These are phyloP conservation scores for Fusarium penzigii DNA, from an alignment of 2,329 filamentous ascomycete species.

Conservation along the genomic window DNA sequence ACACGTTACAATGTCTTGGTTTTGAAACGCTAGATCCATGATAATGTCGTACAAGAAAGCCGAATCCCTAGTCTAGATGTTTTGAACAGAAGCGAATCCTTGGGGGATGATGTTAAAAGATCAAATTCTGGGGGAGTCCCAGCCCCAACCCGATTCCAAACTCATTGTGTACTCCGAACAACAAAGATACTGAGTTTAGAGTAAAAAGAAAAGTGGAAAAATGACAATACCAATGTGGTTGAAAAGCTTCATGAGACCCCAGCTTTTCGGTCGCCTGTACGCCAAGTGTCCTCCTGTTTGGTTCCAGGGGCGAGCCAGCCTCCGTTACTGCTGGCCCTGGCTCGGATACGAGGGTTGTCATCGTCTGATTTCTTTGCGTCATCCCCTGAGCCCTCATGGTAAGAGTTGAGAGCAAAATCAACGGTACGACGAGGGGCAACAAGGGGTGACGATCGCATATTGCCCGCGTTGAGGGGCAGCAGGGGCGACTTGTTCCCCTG, in stretches of 20 bases:
- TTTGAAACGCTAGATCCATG: slow-evolving; percentile 21
- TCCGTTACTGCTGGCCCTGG: slow-evolving; percentile 39
- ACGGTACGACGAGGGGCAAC: slow-evolving; percentile 24
- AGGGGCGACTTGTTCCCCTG: slow-evolving; percentile 47
- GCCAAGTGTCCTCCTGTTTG: slow-evolving; percentile 85
- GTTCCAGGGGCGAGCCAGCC: slow-evolving; percentile 79
- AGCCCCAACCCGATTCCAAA: slow-evolving; percentile 2
- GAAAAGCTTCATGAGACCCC: slow-evolving; percentile 23
- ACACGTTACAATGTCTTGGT: slow-evolving; percentile 3
- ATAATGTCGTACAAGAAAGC: slow-evolving; percentile 18
- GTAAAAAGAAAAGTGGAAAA: slow-evolving; percentile 2
- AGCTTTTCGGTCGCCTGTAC: slow-evolving; percentile 37
- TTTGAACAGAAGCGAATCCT: slow-evolving; percentile 5
- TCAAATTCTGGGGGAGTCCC: not conserved
- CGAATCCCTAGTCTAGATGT: slow-evolving; percentile 15
- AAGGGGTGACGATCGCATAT: slow-evolving; percentile 20
- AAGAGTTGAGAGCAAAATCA: slow-evolving; percentile 39
- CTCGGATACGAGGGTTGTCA: slow-evolving; percentile 41
- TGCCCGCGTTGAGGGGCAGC: slow-evolving; percentile 62
- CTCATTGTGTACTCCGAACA: not conserved
- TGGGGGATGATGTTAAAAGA: not conserved
- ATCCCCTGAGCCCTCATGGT: slow-evolving; percentile 46
- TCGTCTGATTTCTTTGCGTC: slow-evolving; percentile 62
- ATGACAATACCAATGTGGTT: not conserved
- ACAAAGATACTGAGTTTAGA: no score